Percentiles rank a stretch among this genome's conserved stretches.
Evolutionary conservation across 345 rosid genomes (phyloP).

Genomic region (Garcia nutans): DNA sequence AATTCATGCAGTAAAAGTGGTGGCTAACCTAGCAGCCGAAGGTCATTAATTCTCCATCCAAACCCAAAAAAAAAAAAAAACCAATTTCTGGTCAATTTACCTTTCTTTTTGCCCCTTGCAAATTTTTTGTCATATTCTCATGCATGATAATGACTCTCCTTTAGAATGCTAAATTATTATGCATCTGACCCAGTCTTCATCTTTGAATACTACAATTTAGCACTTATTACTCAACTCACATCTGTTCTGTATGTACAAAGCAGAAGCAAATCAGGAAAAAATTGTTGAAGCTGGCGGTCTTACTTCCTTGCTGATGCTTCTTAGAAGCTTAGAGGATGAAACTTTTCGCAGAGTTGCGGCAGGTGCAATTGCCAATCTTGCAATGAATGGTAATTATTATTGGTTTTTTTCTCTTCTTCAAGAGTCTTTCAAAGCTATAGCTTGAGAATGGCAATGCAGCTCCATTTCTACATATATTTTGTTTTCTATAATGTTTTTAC

Average conservation of each 20-base stretch:
- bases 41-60: constrained; percentile 14
- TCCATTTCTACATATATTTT: background rate
- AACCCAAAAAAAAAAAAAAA: background rate
- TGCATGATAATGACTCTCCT: background rate
- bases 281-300: constrained; percentile 41
- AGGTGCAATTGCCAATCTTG: constrained; percentile 40
- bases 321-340: constrained; percentile 38
- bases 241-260: background rate
- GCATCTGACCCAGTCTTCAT: too few relatives aligned
- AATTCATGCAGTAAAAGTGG: constrained; percentile 37
- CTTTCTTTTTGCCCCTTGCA: background rate
- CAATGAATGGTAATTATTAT: constrained; percentile 32
- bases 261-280: constrained; percentile 35
- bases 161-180: background rate
- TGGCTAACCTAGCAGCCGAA: constrained; percentile 39
- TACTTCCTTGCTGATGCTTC: constrained; percentile 36
- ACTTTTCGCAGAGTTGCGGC: constrained; percentile 40
- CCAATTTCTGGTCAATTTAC: background rate
- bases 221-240: background rate
- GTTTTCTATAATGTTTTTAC: constrained; percentile 4
- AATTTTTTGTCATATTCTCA: constrained; percentile 5
- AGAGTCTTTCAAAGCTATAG: background rate
- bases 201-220: too few relatives aligned
- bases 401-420: background rate
- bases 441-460: background rate